Percentiles rank a stretch among this genome's conserved stretches.
Conservation (phyloP, 345 rosid species). For the Pugionium cornutum region DNA sequence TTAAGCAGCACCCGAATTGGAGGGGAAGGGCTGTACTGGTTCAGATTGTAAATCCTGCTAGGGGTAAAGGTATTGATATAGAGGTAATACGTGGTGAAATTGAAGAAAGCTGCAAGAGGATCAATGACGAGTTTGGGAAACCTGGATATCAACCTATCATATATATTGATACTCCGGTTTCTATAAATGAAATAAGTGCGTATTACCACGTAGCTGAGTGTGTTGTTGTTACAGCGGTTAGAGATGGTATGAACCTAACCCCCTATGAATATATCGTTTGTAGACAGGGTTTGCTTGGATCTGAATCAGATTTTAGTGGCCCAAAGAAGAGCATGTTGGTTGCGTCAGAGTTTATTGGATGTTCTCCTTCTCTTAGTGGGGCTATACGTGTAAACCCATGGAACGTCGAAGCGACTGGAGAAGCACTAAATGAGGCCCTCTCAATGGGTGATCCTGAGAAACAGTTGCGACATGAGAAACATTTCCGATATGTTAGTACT, state of each 20-base stretch:
- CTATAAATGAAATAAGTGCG: constrained; percentile 38
- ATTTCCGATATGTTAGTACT: constrained; percentile 55
- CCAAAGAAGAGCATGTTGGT: constrained; percentile 50
- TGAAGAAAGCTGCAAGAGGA: constrained; percentile 42
- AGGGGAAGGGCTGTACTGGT: constrained; percentile 46
- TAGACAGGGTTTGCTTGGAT: constrained; percentile 44
- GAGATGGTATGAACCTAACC: constrained; percentile 49
- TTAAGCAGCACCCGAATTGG: constrained; percentile 41
- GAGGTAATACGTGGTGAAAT: constrained; percentile 38
- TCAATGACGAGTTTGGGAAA: constrained; percentile 41
- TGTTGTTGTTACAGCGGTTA: constrained; percentile 45
- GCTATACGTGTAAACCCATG: constrained; percentile 47
- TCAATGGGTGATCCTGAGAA: constrained; percentile 45
- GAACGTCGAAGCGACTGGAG: constrained; percentile 48
- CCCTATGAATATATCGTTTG: constrained; percentile 46
- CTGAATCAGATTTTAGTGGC: constrained; percentile 41
- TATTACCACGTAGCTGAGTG: constrained; percentile 46
- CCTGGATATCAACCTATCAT: constrained; percentile 46
- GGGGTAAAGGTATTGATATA: constrained; percentile 42
- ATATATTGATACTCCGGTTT: constrained; percentile 39
- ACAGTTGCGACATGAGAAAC: constrained; percentile 82
- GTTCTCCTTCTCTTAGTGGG: constrained; percentile 48
- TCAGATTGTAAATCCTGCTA: constrained; percentile 45
- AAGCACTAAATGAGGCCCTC: constrained; percentile 43
- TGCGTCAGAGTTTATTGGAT: constrained; percentile 46